Conservation (phyloP, 2,329 filamentous ascomycete genomes). For the Colletotrichum tropicale region DNA sequence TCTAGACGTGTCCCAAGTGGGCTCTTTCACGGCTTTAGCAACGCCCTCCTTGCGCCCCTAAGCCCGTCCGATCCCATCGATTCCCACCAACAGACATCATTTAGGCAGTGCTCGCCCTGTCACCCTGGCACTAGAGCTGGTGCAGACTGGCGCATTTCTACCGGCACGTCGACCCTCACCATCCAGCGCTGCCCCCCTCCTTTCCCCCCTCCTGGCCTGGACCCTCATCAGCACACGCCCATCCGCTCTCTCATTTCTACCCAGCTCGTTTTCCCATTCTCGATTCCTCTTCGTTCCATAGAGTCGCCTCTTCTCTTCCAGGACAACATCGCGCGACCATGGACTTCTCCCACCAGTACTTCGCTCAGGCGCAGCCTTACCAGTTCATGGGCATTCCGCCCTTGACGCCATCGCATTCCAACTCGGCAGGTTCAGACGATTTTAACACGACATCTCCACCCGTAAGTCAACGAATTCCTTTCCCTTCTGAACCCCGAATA, state of each 20-base stretch:
- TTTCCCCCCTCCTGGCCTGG: not conserved
- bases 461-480: slow-evolving; percentile 43
- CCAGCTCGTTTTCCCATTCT: not conserved
- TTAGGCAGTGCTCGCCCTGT: not conserved
- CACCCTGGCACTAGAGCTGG: not conserved
- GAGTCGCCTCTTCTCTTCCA: not conserved
- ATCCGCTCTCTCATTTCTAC: not conserved
- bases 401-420: slow-evolving; percentile 60
- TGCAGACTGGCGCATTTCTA: not conserved
- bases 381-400: slow-evolving; percentile 60
- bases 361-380: slow-evolving; percentile 52
- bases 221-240: slow-evolving; percentile 18
- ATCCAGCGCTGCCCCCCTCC: not conserved
- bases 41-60: not conserved
- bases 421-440: slow-evolving; percentile 59
- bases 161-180: slow-evolving; percentile 7
- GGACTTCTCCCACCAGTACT: slow-evolving; percentile 61
- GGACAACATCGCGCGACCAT: slow-evolving; percentile 35
- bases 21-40: not conserved
- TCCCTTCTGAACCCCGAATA: slow-evolving; percentile 24
- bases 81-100: not conserved
- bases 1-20: not conserved
- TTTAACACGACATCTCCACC: slow-evolving; percentile 60
- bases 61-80: not conserved
- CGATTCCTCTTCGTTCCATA: not conserved